These are phyloP conservation scores for Albugo laibachii DNA, from an alignment of 352 stramenopile species.

Conservation along the genomic window DNA sequence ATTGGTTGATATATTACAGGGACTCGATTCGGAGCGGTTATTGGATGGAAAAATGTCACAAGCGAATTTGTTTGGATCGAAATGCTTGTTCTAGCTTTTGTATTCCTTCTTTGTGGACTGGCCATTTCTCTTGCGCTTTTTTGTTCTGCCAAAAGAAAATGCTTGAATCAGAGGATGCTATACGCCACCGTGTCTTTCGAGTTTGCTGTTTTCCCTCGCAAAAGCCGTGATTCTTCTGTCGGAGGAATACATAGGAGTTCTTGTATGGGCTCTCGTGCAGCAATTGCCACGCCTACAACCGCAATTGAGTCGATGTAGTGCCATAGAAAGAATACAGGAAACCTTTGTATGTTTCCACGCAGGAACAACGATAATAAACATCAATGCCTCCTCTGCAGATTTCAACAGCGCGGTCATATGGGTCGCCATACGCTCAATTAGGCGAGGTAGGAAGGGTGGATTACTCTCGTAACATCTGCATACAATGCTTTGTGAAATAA, in stretches of 20 bases:
- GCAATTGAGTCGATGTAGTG: no score
- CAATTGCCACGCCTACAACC: conserved; percentile 43
- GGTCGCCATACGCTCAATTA: conserved; percentile 82
- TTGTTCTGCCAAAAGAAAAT: conserved; percentile 92
- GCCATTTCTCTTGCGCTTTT: conserved; percentile 44
- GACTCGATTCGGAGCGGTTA: no score
- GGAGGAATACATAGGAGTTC: conserved; percentile 42
- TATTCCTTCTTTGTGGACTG: conserved; percentile 21
- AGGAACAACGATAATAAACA: conserved; percentile 86
- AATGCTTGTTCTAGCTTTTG: background rate
- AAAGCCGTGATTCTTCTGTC: conserved; percentile 79
- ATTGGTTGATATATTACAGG: no score
- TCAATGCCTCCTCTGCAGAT: conserved; percentile 33
- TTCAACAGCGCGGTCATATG: conserved; percentile 74
- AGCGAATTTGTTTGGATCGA: background rate
- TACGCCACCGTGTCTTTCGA: conserved; percentile 68
- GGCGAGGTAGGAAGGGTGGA: conserved; percentile 84
- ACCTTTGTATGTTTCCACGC: conserved; percentile 72
- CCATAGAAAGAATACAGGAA: no score
- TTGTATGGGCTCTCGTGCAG: conserved; percentile 62
- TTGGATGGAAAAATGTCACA: no score
- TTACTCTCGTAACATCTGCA: conserved; percentile 84
- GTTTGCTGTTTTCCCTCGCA: conserved; percentile 85
- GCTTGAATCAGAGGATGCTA: conserved; percentile 89
- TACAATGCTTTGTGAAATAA: background rate